phyloP scores from a whole-genome alignment of 331 rosid genomes.

The Malus hybrid region DNA sequence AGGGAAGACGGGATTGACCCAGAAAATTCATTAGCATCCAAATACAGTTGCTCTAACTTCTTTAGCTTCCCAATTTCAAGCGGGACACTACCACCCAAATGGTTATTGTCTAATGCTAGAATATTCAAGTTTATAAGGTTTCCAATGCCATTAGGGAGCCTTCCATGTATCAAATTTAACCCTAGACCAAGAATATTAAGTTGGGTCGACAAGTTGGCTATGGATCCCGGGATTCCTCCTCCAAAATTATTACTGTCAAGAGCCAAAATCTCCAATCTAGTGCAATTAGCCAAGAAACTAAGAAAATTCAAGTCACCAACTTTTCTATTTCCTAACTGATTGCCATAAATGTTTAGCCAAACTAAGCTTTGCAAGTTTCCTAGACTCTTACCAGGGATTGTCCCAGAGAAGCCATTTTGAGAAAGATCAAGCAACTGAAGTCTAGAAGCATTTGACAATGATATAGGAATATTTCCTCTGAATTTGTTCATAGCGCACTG shows the following conservation, averaged over 20 bases:
- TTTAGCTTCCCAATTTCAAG: neutral
- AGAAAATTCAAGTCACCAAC: neutral
- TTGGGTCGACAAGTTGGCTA: neutral
- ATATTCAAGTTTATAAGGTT: too few species aligned
- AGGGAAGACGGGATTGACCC: neutral
- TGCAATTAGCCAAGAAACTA: neutral
- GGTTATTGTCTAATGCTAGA: neutral
- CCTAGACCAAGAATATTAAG: neutral
- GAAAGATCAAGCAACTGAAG: slow-evolving; percentile 25
- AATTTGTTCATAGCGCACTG: slow-evolving; percentile 28
- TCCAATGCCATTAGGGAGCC: neutral
- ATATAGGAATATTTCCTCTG: slow-evolving; percentile 29
- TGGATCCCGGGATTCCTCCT: neutral
- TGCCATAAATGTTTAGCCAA: accelerated
- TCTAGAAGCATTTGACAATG: slow-evolving; percentile 35
- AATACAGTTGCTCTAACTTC: too few species aligned
- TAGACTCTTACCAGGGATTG: slow-evolving; percentile 11
- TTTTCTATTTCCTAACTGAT: neutral
- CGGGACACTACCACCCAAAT: neutral
- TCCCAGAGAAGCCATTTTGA: slow-evolving; percentile 20
- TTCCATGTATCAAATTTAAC: neutral
- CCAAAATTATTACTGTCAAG: neutral
- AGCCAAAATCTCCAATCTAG: accelerated
- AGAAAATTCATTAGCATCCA: neutral
- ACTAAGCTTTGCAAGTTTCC: neutral